Evolutionary conservation across 73 alveolate species (phyloP), one percentile per base, ranked within the genome.

Genomic region (Chromera velia): DNA sequence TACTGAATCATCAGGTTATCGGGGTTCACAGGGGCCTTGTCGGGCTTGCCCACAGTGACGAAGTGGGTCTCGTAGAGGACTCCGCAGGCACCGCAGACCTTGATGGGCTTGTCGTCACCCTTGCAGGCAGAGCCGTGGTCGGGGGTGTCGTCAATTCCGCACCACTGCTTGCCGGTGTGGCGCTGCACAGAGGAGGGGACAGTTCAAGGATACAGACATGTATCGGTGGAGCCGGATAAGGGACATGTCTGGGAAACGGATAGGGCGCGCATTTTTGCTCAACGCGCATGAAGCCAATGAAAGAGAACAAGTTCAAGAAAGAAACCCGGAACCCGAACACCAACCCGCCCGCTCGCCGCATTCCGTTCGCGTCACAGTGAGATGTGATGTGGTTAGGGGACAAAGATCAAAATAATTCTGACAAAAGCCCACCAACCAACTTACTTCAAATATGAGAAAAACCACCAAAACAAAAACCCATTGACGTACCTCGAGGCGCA

Each of bases 71-170:
- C n/a, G n/a, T n/a, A n/a, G n/a, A n/a, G n/a, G n/a, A n/a, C n/a
- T n/a, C n/a, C n/a, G n/a, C n/a, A 66, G 83, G 48, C 30, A 19
- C 76, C 83, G 32, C 83, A 76, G 9, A 76, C 83, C 26, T 70
- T 45, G 10, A 76, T 76, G 0, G 10, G 47, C 22, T 40, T 28
- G 10, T 75, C 76, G 55, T 76, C 83, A 28, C 83, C 83, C 27
- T 69, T 76, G 70, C 83, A 76, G 7, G 83, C 83, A 0, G 83
- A 66, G 68, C 83, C 83, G 64, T 32, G 28, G 40, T 30, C 22
- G 31, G 29, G 69, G 9, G 32, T 18, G 30, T 27, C 69, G 13
- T 7, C 26, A 9, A 55, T 1, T 55, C 69, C 26, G 69, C 29
- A 55, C 6, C 6, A 19, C 69, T 30, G 4, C 28, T 1, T 55